Conservation (phyloP, 352 stramenopile species). For the Phytophthora ohioensis region DNA sequence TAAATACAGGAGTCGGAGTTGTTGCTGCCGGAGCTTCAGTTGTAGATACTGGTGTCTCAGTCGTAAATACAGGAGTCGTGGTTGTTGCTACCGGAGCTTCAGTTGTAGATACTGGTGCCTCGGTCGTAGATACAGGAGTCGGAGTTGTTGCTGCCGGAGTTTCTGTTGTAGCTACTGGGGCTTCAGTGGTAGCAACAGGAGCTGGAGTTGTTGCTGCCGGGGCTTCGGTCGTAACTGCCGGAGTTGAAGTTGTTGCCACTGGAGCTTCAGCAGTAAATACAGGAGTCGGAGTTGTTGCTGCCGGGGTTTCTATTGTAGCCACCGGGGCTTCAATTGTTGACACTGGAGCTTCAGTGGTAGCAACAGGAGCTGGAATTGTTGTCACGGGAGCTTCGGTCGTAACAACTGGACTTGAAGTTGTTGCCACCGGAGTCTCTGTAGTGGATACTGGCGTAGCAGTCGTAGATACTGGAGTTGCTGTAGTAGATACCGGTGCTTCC, state of each 20-base stretch:
- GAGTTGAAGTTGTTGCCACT: not conserved
- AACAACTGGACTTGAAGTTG: not conserved
- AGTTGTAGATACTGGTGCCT: constrained; percentile 8
- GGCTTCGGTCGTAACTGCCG: not conserved
- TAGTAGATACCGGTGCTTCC: not conserved
- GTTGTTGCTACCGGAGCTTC: not conserved
- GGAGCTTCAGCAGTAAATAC: not conserved
- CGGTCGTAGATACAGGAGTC: not conserved
- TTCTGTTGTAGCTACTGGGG: constrained; percentile 2
- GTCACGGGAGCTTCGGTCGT: not conserved
- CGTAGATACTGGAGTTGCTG: not conserved
- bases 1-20: not conserved
- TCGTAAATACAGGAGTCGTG: not conserved
- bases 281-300: not conserved
- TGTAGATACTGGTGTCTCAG: constrained; percentile 3
- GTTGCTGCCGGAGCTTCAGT: constrained; percentile 6
- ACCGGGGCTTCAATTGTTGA: constrained; percentile 1
- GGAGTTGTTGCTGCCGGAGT: not conserved
- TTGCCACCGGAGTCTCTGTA: not conserved
- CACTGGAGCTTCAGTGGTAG: constrained; percentile 1
- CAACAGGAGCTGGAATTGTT: not conserved
- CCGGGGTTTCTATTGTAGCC: not conserved
- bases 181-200: not conserved
- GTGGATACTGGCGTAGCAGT: constrained; percentile 3
- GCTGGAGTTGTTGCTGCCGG: not conserved